Evolutionary conservation across 2,329 filamentous ascomycete species (phyloP).

Genomic region (Clathrospora elynae): DNA sequence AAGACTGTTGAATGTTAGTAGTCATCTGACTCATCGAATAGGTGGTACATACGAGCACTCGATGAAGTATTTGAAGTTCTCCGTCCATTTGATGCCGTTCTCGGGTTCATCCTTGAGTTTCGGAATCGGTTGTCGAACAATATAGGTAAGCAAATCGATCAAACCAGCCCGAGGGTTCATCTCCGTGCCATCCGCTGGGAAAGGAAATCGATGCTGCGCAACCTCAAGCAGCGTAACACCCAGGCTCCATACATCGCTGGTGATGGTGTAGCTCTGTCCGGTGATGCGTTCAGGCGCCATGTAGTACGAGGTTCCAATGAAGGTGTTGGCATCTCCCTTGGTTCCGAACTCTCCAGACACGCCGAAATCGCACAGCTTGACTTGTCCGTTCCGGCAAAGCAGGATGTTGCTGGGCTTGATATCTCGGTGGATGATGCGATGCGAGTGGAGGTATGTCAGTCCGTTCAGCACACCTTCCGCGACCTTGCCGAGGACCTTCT

Average conservation of each 20-base stretch:
- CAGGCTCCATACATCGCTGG: slow-evolving; percentile 96
- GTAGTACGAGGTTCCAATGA: slow-evolving; percentile 98
- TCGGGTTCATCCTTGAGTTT: slow-evolving; percentile 94
- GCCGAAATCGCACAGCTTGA: slow-evolving; percentile 98
- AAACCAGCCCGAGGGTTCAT: slow-evolving; percentile 91
- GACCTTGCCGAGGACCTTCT: slow-evolving; percentile 96
- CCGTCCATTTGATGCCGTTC: slow-evolving; percentile 89
- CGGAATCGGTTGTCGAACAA: slow-evolving; percentile 92
- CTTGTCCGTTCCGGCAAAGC: slow-evolving; percentile 81
- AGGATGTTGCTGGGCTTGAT: slow-evolving; percentile 99
- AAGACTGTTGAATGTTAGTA: slow-evolving; percentile 63
- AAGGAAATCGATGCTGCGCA: slow-evolving; percentile 97
- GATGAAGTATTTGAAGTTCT: slow-evolving; percentile 99
- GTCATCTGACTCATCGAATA: neutral
- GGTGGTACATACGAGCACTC: slow-evolving; percentile 84
- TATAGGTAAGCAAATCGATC: slow-evolving; percentile 96
- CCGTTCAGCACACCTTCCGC: slow-evolving; percentile 93
- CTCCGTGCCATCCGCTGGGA: slow-evolving; percentile 94
- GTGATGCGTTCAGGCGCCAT: slow-evolving; percentile 99
- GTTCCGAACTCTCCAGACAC: slow-evolving; percentile 98
- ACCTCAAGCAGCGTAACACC: slow-evolving; percentile 98
- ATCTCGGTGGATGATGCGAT: slow-evolving; percentile 97
- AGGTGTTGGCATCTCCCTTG: slow-evolving; percentile 97
- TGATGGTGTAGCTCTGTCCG: slow-evolving; percentile 97
- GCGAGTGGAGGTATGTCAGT: slow-evolving; percentile 89